Percentiles rank a stretch among this genome's conserved stretches.
These are phyloP conservation scores for Erigeron canadensis DNA, from an alignment of 129 eudicot genomes.

Conservation along the genomic window DNA sequence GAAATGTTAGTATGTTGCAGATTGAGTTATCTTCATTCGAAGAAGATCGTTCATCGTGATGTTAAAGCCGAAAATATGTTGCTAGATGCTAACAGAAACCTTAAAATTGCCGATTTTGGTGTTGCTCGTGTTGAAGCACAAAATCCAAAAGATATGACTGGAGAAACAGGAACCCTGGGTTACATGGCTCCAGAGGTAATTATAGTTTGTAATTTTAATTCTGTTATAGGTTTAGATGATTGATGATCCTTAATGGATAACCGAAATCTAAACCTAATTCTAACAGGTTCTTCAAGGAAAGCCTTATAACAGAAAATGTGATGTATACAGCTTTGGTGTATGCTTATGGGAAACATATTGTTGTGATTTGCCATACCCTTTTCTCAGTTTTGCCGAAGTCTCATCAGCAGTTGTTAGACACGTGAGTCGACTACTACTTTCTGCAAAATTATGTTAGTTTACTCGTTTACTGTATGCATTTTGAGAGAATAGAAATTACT, in stretches of 20 bases:
- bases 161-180: constrained; percentile 92
- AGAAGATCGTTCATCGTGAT: constrained; percentile 94
- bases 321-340: constrained; percentile 88
- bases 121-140: constrained; percentile 95
- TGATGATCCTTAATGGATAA: not conserved
- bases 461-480: not conserved
- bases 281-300: constrained; percentile 84
- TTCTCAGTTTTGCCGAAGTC: constrained; percentile 73
- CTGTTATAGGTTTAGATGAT: not conserved
- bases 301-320: constrained; percentile 87
- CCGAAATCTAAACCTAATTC: not conserved
- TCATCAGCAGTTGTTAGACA: constrained; percentile 85
- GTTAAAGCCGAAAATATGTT: constrained; percentile 94
- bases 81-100: constrained; percentile 49
- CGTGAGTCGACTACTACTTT: constrained; percentile 35
- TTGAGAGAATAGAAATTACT: not conserved
- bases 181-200: constrained; percentile 99
- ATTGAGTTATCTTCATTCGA: constrained; percentile 72
- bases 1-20: constrained; percentile 38
- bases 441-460: not conserved
- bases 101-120: constrained; percentile 94
- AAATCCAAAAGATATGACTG: constrained; percentile 91
- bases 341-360: constrained; percentile 98
- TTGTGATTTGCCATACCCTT: constrained; percentile 76
- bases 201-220: not conserved